Evolutionary conservation across 805 yeast species (phyloP).

Genomic region (Babjeviella inositovora): DNA sequence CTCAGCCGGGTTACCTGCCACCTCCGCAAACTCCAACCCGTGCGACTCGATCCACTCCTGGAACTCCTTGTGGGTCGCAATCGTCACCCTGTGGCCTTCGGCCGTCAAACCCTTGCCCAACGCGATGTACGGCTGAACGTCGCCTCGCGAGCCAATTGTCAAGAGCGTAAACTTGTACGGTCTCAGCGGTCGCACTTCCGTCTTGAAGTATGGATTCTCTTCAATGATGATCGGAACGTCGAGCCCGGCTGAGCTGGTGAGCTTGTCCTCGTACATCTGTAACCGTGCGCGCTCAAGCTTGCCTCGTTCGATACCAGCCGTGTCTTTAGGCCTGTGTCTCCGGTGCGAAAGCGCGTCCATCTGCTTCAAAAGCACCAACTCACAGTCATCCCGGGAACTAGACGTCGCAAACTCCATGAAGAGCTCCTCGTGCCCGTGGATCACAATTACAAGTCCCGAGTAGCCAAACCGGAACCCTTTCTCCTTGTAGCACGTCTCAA

Average conservation of each 20-base stretch:
- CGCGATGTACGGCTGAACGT: constrained; percentile 92
- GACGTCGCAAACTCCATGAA: constrained; percentile 60
- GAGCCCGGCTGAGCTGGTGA: constrained; percentile 41
- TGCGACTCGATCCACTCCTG: constrained; percentile 53
- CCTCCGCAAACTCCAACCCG: constrained; percentile 50
- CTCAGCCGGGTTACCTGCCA: constrained; percentile 91
- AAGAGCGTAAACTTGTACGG: constrained; percentile 47
- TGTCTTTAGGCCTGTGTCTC: constrained; percentile 1
- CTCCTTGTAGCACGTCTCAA: constrained; percentile 55
- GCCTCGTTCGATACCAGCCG: constrained; percentile 12
- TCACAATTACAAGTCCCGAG: constrained; percentile 52
- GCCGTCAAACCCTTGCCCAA: constrained; percentile 60
- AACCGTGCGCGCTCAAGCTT: constrained; percentile 39
- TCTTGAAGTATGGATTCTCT: constrained; percentile 38
- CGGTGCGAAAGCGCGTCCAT: constrained; percentile 21
- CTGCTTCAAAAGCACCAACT: constrained; percentile 29
- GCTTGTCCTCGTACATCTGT: constrained; percentile 49
- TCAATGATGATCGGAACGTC: constrained; percentile 58
- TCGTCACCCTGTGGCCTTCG: constrained; percentile 77
- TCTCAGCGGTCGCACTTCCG: constrained; percentile 34
- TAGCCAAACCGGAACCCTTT: constrained; percentile 55
- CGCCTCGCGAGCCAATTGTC: constrained; percentile 93
- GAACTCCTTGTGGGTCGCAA: constrained; percentile 80
- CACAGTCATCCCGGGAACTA: constrained; percentile 61
- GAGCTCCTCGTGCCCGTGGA: constrained; percentile 64